Percentiles rank a stretch among this genome's conserved stretches.
Evolutionary conservation across 805 yeast species (phyloP).

Genomic region (Sporopachydermia quercuum): DNA sequence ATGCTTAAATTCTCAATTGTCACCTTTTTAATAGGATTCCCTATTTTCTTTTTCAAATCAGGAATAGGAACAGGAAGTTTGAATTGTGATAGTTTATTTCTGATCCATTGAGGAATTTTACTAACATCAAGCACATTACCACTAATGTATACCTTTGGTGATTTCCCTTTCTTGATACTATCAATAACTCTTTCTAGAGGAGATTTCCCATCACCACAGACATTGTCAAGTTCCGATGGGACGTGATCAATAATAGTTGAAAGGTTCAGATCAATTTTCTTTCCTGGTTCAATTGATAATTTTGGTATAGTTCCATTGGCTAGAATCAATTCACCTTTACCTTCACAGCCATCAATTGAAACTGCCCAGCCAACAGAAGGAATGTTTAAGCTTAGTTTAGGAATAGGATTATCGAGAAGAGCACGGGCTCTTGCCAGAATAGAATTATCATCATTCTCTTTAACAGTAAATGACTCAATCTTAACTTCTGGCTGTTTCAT

Average conservation of each 20-base stretch:
- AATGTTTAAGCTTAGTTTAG: not conserved
- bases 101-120: not conserved
- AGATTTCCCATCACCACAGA: not conserved
- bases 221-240: not conserved
- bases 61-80: not conserved
- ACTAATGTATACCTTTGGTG: not conserved
- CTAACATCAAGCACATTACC: not conserved
- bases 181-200: not conserved
- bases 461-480: not conserved
- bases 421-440: not conserved
- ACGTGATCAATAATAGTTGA: not conserved
- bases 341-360: conserved; percentile 1
- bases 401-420: not conserved
- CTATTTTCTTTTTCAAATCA: not conserved
- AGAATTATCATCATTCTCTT: not conserved
- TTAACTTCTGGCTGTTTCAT: not conserved
- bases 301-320: not conserved
- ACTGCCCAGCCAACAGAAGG: not conserved
- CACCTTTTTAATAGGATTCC: not conserved
- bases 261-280: not conserved
- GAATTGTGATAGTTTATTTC: not conserved
- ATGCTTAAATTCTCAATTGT: not conserved
- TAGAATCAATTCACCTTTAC: not conserved
- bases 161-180: not conserved
- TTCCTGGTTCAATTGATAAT: not conserved